A percentile compares a stretch with the other conserved stretches of the same genome.
Conservation (phyloP, 306 rosid genomes). For the Rubus idaeus region DNA sequence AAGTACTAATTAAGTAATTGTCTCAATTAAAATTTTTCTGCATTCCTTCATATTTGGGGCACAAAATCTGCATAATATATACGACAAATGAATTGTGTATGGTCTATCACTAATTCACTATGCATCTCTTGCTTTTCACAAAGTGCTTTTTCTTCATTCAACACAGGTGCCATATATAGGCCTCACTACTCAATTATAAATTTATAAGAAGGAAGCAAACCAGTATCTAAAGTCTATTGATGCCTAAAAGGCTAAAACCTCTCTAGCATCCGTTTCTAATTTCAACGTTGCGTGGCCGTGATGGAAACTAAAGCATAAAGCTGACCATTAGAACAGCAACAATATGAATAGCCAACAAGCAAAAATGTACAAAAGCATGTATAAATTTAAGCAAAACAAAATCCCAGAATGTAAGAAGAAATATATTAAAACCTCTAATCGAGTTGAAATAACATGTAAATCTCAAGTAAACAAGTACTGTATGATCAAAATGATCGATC, state of each 20-base stretch:
- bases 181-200: constrained; percentile 1
- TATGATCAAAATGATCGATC: neutral
- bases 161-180: neutral
- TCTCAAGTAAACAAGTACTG: too few relatives aligned
- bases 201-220: neutral
- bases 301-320: neutral
- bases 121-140: neutral
- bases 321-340: neutral
- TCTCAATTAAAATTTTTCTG: neutral
- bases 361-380: neutral
- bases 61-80: neutral
- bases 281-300: neutral
- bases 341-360: neutral
- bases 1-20: neutral
- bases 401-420: neutral
- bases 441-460: neutral
- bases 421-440: neutral
- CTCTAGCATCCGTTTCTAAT: too few relatives aligned
- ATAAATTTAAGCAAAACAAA: too few relatives aligned
- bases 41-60: neutral
- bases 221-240: too few relatives aligned
- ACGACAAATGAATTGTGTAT: neutral
- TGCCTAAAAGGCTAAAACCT: too few relatives aligned
- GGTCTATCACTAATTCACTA: neutral
- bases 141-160: constrained; percentile 9